Percentiles rank a stretch among this genome's conserved stretches.
These are phyloP conservation scores for Kurtzmaniella quercitrusa DNA, from an alignment of 1,139 yeast species.

Conservation along the genomic window DNA sequence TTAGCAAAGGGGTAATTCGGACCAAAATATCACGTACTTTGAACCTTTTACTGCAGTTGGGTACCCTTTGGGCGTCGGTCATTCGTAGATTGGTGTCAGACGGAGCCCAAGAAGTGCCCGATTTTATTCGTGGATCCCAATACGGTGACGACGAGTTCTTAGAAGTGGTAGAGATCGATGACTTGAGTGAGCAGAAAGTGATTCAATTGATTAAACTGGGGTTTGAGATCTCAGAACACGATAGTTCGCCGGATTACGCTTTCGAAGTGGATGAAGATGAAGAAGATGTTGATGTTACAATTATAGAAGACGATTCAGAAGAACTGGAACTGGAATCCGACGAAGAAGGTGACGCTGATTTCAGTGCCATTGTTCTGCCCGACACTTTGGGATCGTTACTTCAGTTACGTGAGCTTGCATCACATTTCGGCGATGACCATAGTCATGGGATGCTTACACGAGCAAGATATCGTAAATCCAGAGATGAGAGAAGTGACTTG, in stretches of 20 bases:
- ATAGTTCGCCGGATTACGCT: conserved; percentile 1
- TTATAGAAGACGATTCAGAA: background rate
- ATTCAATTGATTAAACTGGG: background rate
- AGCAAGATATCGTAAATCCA: conserved; percentile 26
- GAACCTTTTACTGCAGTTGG: background rate
- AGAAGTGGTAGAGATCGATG: background rate
- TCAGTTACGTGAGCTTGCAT: conserved; percentile 6
- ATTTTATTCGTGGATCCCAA: background rate
- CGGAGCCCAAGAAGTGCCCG: background rate
- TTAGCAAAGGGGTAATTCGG: background rate
- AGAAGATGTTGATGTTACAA: background rate
- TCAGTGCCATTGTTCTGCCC: conserved; percentile 2
- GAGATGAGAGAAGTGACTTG: conserved; percentile 22
- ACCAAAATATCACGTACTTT: background rate
- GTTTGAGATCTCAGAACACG: background rate
- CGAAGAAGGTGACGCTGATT: background rate
- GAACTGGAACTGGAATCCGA: background rate
- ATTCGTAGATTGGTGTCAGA: background rate
- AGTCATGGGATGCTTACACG: conserved; percentile 34
- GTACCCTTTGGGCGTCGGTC: background rate
- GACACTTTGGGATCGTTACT: conserved; percentile 2
- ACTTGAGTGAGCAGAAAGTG: background rate
- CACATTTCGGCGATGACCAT: conserved; percentile 24
- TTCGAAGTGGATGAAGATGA: background rate
- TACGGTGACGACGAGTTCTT: background rate